These are phyloP conservation scores for Pisolithus tinctorius DNA, from an alignment of 768 basidiomycete species.

Conservation along the genomic window DNA sequence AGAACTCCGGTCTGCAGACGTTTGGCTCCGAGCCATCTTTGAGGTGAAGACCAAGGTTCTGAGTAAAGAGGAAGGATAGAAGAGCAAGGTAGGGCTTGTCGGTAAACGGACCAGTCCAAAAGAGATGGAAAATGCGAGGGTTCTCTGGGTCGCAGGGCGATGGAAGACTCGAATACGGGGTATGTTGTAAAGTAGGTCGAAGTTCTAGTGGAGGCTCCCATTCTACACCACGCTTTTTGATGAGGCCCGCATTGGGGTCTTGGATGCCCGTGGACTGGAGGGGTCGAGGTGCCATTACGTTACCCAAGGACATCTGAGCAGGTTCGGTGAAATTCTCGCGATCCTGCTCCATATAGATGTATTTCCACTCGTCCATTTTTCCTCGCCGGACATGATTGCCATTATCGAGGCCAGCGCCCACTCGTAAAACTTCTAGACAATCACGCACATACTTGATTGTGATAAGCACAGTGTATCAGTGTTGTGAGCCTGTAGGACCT, in stretches of 20 bases:
- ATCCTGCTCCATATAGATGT: constrained; percentile 72
- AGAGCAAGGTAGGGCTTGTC: constrained; percentile 97
- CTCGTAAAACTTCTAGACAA: constrained; percentile 89
- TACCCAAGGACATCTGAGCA: constrained; percentile 24
- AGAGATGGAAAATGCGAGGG: constrained; percentile 94
- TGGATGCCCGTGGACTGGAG: constrained; percentile 22
- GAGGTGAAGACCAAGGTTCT: constrained; percentile 81
- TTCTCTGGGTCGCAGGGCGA: constrained; percentile 76
- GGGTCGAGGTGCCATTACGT: constrained; percentile 26
- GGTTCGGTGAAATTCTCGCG: constrained; percentile 34
- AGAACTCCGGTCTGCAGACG: constrained; percentile 85
- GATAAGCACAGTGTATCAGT: constrained; percentile 8
- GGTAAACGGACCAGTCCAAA: constrained; percentile 98
- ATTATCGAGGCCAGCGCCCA: constrained; percentile 85
- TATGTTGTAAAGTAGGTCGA: constrained; percentile 45
- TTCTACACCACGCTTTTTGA: constrained; percentile 52
- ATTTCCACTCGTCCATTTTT: constrained; percentile 77
- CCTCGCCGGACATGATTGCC: constrained; percentile 69
- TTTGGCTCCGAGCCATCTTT: constrained; percentile 35
- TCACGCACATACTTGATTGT: constrained; percentile 82
- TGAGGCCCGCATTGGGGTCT: constrained; percentile 50
- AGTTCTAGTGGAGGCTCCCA: constrained; percentile 51
- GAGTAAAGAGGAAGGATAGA: constrained; percentile 94
- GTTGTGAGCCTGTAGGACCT: neutral
- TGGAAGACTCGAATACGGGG: constrained; percentile 49